Evolutionary conservation across 345 rosid species (phyloP).

Genomic region (Eucalyptus polybractea): DNA sequence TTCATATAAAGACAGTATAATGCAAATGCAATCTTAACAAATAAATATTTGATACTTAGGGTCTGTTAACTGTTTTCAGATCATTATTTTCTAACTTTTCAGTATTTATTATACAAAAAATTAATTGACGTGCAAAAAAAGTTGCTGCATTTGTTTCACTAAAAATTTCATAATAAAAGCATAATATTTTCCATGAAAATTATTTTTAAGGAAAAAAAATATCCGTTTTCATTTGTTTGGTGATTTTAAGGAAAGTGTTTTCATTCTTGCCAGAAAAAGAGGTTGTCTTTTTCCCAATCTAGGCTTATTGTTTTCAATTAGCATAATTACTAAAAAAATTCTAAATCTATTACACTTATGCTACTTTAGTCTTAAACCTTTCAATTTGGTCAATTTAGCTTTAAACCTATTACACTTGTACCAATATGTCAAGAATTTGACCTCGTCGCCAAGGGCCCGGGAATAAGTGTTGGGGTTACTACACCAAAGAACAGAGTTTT

Average conservation of each 20-base stretch:
- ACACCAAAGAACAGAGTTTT: too few relatives aligned
- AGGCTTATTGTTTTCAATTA: background rate
- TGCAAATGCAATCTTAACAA: background rate
- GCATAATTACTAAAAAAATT: too few relatives aligned
- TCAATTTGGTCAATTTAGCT: rapidly evolving
- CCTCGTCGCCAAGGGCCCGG: rapidly evolving
- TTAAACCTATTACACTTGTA: rapidly evolving
- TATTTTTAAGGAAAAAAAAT: background rate
- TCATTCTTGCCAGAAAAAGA: background rate
- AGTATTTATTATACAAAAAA: rapidly evolving
- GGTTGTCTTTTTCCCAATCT: background rate
- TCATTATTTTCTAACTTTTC: rapidly evolving
- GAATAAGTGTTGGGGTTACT: too few relatives aligned
- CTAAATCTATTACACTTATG: too few relatives aligned
- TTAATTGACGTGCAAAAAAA: rapidly evolving
- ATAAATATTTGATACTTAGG: background rate
- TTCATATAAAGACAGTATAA: background rate
- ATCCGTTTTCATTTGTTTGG: rapidly evolving
- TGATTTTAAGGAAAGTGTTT: background rate
- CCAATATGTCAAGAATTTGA: rapidly evolving
- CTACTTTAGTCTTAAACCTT: too few relatives aligned
- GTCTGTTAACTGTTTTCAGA: rapidly evolving
- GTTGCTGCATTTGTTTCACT: background rate
- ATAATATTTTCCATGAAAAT: background rate
- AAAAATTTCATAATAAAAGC: background rate